phyloP scores from a whole-genome alignment of 1,284 basidiomycete species.

The Boletus mariae region DNA sequence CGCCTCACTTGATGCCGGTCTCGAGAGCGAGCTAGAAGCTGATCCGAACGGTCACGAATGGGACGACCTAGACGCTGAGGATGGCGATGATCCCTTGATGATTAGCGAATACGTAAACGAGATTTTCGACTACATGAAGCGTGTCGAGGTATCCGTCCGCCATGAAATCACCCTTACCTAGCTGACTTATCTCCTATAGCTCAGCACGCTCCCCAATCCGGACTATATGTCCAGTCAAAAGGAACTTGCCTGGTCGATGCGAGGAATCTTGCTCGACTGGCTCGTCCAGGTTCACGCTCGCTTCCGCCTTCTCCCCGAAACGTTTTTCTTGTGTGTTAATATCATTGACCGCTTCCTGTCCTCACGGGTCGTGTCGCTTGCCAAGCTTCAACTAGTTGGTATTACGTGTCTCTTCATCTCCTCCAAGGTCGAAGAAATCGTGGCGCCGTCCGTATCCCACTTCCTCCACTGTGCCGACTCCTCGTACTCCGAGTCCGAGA shows the following conservation, averaged over 20 bases:
- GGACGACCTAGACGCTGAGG: constrained; percentile 92
- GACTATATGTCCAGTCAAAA: constrained; percentile 90
- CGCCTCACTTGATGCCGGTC: constrained; percentile 38
- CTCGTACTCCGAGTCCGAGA: constrained; percentile 83
- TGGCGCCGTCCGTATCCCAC: constrained; percentile 85
- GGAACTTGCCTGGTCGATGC: constrained; percentile 92
- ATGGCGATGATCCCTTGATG: constrained; percentile 94
- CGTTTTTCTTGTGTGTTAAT: constrained; percentile 92
- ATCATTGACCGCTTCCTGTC: constrained; percentile 97
- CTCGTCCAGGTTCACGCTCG: constrained; percentile 93
- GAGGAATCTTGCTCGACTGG: constrained; percentile 95
- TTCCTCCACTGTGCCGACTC: constrained; percentile 89
- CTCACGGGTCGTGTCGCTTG: constrained; percentile 82
- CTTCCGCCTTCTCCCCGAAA: constrained; percentile 93
- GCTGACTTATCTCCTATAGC: constrained; percentile 40
- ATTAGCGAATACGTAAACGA: constrained; percentile 95
- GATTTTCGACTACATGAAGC: constrained; percentile 90
- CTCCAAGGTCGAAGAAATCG: constrained; percentile 87
- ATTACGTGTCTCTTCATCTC: constrained; percentile 93
- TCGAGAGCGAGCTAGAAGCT: constrained; percentile 47
- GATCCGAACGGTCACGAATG: constrained; percentile 62
- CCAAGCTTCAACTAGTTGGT: constrained; percentile 96
- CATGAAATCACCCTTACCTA: background rate
- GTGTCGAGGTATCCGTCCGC: constrained; percentile 51
- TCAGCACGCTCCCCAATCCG: constrained; percentile 80